Conservation (phyloP, 768 basidiomycete species). For the Pluteus cervinus region DNA sequence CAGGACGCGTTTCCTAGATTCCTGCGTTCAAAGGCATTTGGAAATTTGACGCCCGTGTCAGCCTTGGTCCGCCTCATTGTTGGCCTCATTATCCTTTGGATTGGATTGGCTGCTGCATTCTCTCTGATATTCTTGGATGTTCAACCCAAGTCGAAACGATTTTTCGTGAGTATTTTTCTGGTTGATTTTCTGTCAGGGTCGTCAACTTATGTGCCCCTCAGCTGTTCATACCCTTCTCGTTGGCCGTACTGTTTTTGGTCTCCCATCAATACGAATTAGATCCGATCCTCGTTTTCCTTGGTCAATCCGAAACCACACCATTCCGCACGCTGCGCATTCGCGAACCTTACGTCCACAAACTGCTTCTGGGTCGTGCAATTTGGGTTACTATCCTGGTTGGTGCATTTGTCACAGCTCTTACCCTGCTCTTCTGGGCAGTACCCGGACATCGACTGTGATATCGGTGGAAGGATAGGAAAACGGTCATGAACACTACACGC, state of each 20-base stretch:
- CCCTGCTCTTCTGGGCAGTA: conserved; percentile 93
- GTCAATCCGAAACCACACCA: conserved; percentile 93
- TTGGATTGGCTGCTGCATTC: conserved; percentile 88
- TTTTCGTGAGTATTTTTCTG: conserved; percentile 71
- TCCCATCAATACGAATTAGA: conserved; percentile 98
- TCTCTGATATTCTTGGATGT: conserved; percentile 92
- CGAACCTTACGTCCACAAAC: conserved; percentile 91
- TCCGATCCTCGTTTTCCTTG: conserved; percentile 89
- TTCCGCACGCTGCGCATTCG: conserved; percentile 90
- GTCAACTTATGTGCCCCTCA: conserved; percentile 24
- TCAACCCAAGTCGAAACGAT: conserved; percentile 84
- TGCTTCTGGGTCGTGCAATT: conserved; percentile 83
- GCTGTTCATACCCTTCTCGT: conserved; percentile 91
- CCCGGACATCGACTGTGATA: conserved; percentile 82
- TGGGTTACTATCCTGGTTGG: conserved; percentile 85
- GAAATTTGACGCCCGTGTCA: conserved; percentile 90
- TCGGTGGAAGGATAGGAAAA: no score
- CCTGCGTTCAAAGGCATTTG: conserved; percentile 95
- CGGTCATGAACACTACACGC: no score
- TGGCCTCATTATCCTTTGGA: conserved; percentile 87
- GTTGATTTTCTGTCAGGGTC: conserved; percentile 3
- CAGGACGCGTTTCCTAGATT: conserved; percentile 94
- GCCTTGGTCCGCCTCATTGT: conserved; percentile 80
- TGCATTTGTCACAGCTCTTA: conserved; percentile 70
- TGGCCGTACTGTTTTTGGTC: conserved; percentile 86